Evolutionary conservation across 2,329 filamentous ascomycete genomes (phyloP), one percentile per base, ranked within the genome.

Genomic region (Ascocoryne sarcoides): DNA sequence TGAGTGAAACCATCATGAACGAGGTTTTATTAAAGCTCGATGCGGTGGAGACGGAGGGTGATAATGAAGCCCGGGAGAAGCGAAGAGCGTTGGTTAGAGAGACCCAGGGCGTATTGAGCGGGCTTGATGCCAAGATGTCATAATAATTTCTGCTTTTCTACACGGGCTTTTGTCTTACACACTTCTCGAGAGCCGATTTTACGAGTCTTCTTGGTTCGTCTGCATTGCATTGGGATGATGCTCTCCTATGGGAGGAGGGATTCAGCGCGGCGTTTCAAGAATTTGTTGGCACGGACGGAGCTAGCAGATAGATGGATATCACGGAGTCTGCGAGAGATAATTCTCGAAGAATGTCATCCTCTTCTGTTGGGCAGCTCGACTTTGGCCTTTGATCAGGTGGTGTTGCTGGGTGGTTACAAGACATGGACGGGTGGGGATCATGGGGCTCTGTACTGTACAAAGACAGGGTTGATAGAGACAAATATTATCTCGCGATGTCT

Each of bases 11-110:
- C 4, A 73, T 88, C 29, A 68, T 92, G 68, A 76, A 81, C 46
- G 82, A 88, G 52, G 76, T 88, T 2, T 56, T 90, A 28, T 63
- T 92, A 48, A 90, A 89, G 64, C 62, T 87, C 29, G 85, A 92
- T 58, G 79, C 73, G 16, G 76, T 90, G 2, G 83, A 90, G 51
- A 80, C 79, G 0, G 79, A 82, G 35, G 83, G 82, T 4, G 76
- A 84, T 49, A 60, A 66, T 8, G 76, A 80, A 10, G 76, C 82
- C 18, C 70, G 84, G 46, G 63, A 69, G 10, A 74, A 68, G 58
- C 67, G 85, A 55, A 89, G 84, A 65, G 81, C 79, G 43, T 61
- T 89, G 37, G 82, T 90, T n/a, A 75, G 69, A 53, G 71, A 82
- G 48, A 79, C 83, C 3, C 83, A 90, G 59, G 71, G 66, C 9